These are phyloP conservation scores for Dittrichia graveolens DNA, from an alignment of 129 eudicot species.

Conservation along the genomic window DNA sequence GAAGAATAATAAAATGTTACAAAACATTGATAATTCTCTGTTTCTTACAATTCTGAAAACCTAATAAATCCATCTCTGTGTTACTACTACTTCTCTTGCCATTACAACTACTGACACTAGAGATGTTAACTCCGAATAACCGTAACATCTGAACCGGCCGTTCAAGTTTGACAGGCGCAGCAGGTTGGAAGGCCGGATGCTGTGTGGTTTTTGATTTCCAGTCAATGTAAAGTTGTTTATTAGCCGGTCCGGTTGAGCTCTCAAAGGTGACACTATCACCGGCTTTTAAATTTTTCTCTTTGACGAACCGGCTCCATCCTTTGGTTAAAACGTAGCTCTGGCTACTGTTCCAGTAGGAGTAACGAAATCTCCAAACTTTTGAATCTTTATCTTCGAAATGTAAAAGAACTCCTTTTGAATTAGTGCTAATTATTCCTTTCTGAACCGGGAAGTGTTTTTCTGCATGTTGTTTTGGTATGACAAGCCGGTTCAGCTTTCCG, in stretches of 20 bases:
- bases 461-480: constrained; percentile 89
- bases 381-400: constrained; percentile 70
- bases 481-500: constrained; percentile 84
- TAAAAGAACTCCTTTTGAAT: constrained; percentile 66
- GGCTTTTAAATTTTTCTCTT: constrained; percentile 78
- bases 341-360: constrained; percentile 90
- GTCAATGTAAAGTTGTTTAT: constrained; percentile 64
- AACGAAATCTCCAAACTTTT: constrained; percentile 85
- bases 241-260: constrained; percentile 54
- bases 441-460: constrained; percentile 83
- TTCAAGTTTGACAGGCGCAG: constrained; percentile 7
- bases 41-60: constrained; percentile 58
- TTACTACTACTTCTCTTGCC: constrained; percentile 45
- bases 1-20: constrained; percentile 38
- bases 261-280: constrained; percentile 75
- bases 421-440: constrained; percentile 26
- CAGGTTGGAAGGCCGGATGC: background rate
- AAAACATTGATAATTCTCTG: constrained; percentile 58
- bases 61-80: constrained; percentile 52
- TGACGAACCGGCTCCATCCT: constrained; percentile 96
- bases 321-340: constrained; percentile 86
- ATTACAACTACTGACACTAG: constrained; percentile 45
- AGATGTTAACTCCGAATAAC: constrained; percentile 78
- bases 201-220: constrained; percentile 46
- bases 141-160: constrained; percentile 66